Base-by-base conservation (phyloP, 2,329 filamentous ascomycete genomes). In the Fusarium musae region DNA sequence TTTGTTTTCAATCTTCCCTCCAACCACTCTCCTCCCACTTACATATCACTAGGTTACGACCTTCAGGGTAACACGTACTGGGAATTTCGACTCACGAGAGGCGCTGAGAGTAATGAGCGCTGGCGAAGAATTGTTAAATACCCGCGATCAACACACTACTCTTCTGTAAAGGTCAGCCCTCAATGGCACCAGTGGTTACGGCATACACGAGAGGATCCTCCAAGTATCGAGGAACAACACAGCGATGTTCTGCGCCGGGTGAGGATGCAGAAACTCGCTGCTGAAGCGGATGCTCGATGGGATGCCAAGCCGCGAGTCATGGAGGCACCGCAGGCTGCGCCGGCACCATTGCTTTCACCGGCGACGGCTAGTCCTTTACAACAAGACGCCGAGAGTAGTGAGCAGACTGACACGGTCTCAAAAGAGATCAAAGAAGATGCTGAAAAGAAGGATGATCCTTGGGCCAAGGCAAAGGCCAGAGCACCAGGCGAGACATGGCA, bases 101-200 rank as follows among this genome's bases (percentile, higher is more conserved):
- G 82, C 67, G 76, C 80, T 63, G 75, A 72, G 34, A 70, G 70
- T 63, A 70, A 80, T 40, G 81, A 84, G 54, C 87, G 88, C 73
- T 88, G 87, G 86, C 88, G 90, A 37, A 88, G 90, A 78, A 91
- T 92, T 71, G 89, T 91, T 54, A 78, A 89, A 75, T 90, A 89
- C 80, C 89, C 89, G 16, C 81, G 84, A 54, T 83, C 83, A 47
- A 85, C 86, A 6, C 88, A 89, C 79, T 84, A 85, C 76, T 87
- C 85, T 75, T 85, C 88, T 39, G 86, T 92, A 60, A 81, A 81
- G 63, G 89, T 92, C 67, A 83, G 87, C 58, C 90, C 91, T 16
- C 85, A 86, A 72, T 93, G 91, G 91, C 90, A 92, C 81, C 90
- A 92, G 77, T 93, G 91, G 91, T 84, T 93, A 54, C 88, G 91